phyloP scores from a whole-genome alignment of 1,284 basidiomycete genomes.

The Hymenochaete sp. region DNA sequence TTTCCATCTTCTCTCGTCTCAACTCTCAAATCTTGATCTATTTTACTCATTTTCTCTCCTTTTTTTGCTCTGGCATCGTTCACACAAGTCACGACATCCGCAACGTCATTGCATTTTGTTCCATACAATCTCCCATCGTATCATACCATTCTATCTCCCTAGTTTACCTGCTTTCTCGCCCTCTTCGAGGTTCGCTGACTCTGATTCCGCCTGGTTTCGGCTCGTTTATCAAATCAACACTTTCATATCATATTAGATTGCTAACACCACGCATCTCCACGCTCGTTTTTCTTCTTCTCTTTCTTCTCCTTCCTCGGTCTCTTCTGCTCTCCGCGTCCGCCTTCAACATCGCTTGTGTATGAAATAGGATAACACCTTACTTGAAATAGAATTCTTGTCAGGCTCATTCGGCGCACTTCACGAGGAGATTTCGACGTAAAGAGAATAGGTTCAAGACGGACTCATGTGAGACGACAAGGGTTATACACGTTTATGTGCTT shows the following conservation, averaged over 20 bases:
- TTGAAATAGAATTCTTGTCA: too few species aligned
- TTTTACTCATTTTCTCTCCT: background rate
- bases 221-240: background rate
- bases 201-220: background rate
- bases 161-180: slow-evolving; percentile 1
- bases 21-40: background rate
- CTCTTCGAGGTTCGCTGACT: background rate
- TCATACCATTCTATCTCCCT: background rate
- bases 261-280: too few species aligned
- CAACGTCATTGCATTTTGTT: slow-evolving; percentile 1
- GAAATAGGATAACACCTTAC: too few species aligned
- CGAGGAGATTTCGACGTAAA: too few species aligned
- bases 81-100: background rate
- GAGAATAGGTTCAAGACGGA: too few species aligned
- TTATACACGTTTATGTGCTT: too few species aligned
- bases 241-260: too few species aligned
- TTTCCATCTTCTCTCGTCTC: background rate
- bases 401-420: too few species aligned
- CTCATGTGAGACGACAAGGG: too few species aligned
- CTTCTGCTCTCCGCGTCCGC: too few species aligned
- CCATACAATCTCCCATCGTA: background rate
- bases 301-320: background rate
- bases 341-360: too few species aligned
- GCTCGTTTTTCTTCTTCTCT: background rate
- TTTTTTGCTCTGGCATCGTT: background rate